Conservation (phyloP, 208 protist species). For the Angomonas ambiguus region DNA sequence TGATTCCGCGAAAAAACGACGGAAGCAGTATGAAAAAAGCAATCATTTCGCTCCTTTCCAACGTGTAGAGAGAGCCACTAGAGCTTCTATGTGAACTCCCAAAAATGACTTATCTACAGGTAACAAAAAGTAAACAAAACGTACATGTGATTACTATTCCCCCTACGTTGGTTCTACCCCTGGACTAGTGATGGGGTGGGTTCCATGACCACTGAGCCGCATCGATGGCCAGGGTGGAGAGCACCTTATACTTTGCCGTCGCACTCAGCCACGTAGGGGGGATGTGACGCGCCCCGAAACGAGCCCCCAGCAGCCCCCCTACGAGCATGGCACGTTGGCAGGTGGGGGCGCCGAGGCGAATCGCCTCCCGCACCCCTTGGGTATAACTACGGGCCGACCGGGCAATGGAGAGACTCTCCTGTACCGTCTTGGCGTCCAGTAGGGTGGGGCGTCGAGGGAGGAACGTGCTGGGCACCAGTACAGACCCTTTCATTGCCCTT, state of each 20-base stretch:
- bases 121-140: background rate
- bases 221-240: conserved; percentile 67
- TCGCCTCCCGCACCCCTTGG: conserved; percentile 46
- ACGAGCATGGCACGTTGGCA: conserved; percentile 77
- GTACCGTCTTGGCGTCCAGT: conserved; percentile 35
- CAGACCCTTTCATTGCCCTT: background rate
- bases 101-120: background rate
- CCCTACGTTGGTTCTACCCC: too few relatives aligned
- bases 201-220: conserved; percentile 87
- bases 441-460: conserved; percentile 24
- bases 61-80: too few relatives aligned
- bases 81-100: too few relatives aligned
- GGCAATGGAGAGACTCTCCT: conserved; percentile 56
- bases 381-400: conserved; percentile 38
- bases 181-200: conserved; percentile 56
- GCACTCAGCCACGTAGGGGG: conserved; percentile 72
- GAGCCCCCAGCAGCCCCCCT: conserved; percentile 69
- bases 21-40: too few relatives aligned
- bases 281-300: conserved; percentile 58
- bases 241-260: conserved; percentile 47
- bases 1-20: too few relatives aligned
- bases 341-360: conserved; percentile 37
- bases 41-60: too few relatives aligned
- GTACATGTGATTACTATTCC: too few relatives aligned
- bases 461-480: conserved; percentile 5